These are phyloP conservation scores for Sporothrix mexicana DNA, from an alignment of 2,329 filamentous ascomycete species.

Conservation along the genomic window DNA sequence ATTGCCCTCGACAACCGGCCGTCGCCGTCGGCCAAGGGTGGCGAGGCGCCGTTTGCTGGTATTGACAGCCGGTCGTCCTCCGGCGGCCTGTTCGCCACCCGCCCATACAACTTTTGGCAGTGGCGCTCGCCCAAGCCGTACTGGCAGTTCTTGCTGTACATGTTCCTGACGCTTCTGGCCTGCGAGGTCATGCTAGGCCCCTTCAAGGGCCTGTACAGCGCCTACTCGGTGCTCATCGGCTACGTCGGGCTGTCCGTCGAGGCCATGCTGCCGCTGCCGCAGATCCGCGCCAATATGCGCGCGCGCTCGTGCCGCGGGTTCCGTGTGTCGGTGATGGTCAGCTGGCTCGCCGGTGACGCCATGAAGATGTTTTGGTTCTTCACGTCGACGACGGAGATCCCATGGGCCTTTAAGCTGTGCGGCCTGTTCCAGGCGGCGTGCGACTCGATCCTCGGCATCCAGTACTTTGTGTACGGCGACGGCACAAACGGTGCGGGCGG, in stretches of 20 bases:
- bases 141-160: constrained; percentile 77
- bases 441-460: constrained; percentile 74
- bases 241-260: constrained; percentile 79
- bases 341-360: constrained; percentile 78
- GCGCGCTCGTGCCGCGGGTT: constrained; percentile 77
- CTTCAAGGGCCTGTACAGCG: constrained; percentile 61
- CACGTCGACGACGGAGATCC: constrained; percentile 70
- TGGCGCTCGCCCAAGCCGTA: constrained; percentile 77
- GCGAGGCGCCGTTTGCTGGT: constrained; percentile 69
- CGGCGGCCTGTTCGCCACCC: constrained; percentile 47
- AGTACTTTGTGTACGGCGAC: constrained; percentile 73
- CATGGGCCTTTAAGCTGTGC: constrained; percentile 80
- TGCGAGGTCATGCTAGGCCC: constrained; percentile 71
- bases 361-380: constrained; percentile 93
- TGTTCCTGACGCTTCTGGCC: constrained; percentile 64
- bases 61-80: constrained; percentile 41
- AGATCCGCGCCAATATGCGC: constrained; percentile 73
- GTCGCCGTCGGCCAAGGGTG: constrained; percentile 62
- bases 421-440: constrained; percentile 81
- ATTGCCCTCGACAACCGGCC: constrained; percentile 72
- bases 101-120: constrained; percentile 83
- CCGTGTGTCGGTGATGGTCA: constrained; percentile 73
- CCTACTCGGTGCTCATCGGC: constrained; percentile 72
- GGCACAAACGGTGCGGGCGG: constrained; percentile 41
- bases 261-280: constrained; percentile 80